Base-by-base conservation (phyloP, 1,139 yeast genomes). In the Kluyveromyces sp. region DNA sequence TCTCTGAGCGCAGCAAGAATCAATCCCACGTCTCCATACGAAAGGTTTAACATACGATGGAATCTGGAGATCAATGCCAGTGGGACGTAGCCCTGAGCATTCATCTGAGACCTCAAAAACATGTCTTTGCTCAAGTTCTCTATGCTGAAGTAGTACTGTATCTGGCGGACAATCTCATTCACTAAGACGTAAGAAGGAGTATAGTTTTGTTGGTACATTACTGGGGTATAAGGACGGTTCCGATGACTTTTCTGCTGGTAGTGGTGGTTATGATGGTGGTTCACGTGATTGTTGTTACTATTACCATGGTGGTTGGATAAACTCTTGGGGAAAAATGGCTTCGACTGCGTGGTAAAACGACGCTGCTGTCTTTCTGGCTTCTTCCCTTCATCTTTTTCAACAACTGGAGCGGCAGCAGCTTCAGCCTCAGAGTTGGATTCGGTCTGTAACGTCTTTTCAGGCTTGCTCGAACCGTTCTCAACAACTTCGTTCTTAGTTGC, bases 61-160 rank as follows among this genome's bases (percentile, higher is more conserved):
- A 63, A 63, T 43, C 55, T 55, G n/a, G 63, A 45, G 26, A 61
- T 54, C 30, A 56, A 44, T 4, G 61, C 46, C 28, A 61, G 47
- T 33, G 65, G 61, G 35, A 57, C 62, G 39, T 52, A 63, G 16
- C 66, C 66, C 15, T 61, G 60, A 22, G 53, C 53, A 16, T 61
- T 55, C 32, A 63, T 47, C 35, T 58, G 57, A 7, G 57, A 47
- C 46, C 54, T 55, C 46, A 63, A 46, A 37, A 52, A 63, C n/a
- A 48, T 45, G 46, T 63, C 66, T 34, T 57, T 54, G 30, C 47
- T 41, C 64, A 92, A 73, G 66, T 92, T 92, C 57, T 88, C 95
- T 45, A 82, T 74, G 22, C 94, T 82, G 65, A 92, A 83, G 65
- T 92, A 92, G 69, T 89, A 92, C 61, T 86, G 92, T 47, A 88